A percentile compares a stretch with the other conserved stretches of the same genome.
Evolutionary conservation across 805 yeast species (phyloP).

Genomic region (Myxozyma mucilagina): DNA sequence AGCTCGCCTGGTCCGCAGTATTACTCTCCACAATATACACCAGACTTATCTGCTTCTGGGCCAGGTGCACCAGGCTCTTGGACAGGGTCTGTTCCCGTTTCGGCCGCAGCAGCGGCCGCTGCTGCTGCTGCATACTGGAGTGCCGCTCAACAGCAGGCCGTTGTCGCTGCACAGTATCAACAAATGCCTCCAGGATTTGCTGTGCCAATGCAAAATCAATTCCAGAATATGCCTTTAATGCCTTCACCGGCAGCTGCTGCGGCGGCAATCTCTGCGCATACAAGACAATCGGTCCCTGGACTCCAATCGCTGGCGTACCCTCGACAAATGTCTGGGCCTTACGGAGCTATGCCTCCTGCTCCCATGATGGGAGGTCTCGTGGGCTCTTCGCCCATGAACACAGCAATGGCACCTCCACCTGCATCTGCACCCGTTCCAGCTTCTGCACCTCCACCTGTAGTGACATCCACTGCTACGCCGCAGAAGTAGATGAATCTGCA

Average conservation of each 20-base stretch:
- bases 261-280: constrained; percentile 5
- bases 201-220: constrained; percentile 12
- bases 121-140: constrained; percentile 16
- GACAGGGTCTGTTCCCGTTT: neutral
- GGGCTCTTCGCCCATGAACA: too few relatives aligned
- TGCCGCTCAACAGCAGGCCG: constrained; percentile 3
- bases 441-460: neutral
- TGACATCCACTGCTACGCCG: neutral
- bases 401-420: too few relatives aligned
- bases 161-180: neutral
- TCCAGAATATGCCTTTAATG: constrained; percentile 9
- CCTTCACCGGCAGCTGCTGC: constrained; percentile 5
- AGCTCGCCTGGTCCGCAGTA: neutral
- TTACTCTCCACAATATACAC: constrained; percentile 5
- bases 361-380: too few relatives aligned
- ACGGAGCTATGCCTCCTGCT: neutral
- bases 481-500: neutral
- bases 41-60: neutral
- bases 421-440: neutral
- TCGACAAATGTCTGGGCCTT: neutral
- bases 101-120: constrained; percentile 1
- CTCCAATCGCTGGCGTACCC: neutral
- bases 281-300: neutral
- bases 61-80: neutral
- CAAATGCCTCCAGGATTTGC: neutral